These are phyloP conservation scores for Cucumis melo DNA, from an alignment of 306 rosid species.

Conservation along the genomic window DNA sequence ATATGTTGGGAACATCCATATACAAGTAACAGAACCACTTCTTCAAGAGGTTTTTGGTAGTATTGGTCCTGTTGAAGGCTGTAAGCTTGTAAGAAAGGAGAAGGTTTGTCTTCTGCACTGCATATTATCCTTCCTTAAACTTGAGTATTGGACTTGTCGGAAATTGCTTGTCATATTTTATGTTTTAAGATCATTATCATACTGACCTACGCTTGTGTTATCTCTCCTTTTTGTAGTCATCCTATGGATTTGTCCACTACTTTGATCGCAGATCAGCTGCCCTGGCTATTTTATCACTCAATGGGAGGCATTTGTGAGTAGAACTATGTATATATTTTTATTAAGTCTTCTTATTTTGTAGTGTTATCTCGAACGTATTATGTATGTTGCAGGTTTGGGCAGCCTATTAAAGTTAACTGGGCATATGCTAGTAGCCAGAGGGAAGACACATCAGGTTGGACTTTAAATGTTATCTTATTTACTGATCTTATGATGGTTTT, in stretches of 20 bases:
- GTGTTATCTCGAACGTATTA: conserved; percentile 3
- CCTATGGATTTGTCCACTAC: conserved; percentile 89
- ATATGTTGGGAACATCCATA: conserved; percentile 86
- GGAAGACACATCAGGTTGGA: conserved; percentile 88
- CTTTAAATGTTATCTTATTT: not conserved
- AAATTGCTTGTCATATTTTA: not conserved
- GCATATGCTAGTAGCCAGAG: conserved; percentile 98
- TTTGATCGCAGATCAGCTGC: conserved; percentile 94
- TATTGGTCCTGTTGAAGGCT: conserved; percentile 84
- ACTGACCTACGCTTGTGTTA: not conserved
- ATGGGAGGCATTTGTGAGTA: conserved; percentile 93
- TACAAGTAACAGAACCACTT: conserved; percentile 91
- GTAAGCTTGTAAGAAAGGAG: conserved; percentile 88
- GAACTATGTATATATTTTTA: not conserved
- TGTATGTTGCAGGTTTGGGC: conserved; percentile 64
- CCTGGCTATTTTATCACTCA: conserved; percentile 76
- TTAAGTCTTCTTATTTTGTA: not conserved
- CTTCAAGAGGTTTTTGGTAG: conserved; percentile 94
- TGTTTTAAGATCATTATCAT: not conserved
- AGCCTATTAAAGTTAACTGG: conserved; percentile 98
- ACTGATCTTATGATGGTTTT: not conserved
- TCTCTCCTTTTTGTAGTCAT: conserved; percentile 51
- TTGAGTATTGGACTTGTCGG: not conserved
- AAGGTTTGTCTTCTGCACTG: conserved; percentile 32
- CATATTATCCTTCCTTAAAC: not conserved